These are phyloP conservation scores for Annulohypoxylon bovei DNA, from an alignment of 495 filamentous ascomycete species.

Conservation along the genomic window DNA sequence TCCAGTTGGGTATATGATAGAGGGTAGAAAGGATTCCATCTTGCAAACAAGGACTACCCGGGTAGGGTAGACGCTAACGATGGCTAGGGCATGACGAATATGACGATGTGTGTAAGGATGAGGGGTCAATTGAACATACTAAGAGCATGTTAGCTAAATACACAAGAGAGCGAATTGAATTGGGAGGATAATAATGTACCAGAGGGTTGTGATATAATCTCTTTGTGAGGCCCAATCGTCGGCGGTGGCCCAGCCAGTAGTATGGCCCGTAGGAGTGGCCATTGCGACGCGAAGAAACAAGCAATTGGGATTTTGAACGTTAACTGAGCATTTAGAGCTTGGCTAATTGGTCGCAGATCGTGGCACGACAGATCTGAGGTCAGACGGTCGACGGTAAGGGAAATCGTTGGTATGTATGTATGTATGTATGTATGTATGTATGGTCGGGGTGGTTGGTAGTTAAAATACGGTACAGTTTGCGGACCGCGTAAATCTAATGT, in stretches of 20 bases:
- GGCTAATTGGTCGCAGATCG: constrained; percentile 1
- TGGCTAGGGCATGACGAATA: neutral
- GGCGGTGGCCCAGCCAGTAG: constrained; percentile 43
- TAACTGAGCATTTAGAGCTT: neutral
- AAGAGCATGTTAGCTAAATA: neutral
- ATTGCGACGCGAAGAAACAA: constrained; percentile 18
- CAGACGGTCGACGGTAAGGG: neutral
- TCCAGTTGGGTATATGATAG: neutral
- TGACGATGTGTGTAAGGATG: neutral
- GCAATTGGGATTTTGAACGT: constrained; percentile 5
- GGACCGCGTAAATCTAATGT: neutral
- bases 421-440: too few relatives aligned
- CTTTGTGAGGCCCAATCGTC: constrained; percentile 41
- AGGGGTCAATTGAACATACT: constrained; percentile 22
- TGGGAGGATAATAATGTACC: constrained; percentile 11
- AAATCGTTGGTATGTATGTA: neutral
- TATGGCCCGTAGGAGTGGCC: constrained; percentile 28
- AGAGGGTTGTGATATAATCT: constrained; percentile 41
- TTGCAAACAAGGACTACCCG: neutral
- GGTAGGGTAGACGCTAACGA: neutral
- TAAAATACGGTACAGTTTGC: constrained; percentile 13
- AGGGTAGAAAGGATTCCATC: neutral
- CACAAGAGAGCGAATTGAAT: neutral
- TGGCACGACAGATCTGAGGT: constrained; percentile 13
- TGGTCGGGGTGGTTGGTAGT: neutral